phyloP scores from a whole-genome alignment of 805 yeast genomes.

The Kodamaea fukazawae region DNA sequence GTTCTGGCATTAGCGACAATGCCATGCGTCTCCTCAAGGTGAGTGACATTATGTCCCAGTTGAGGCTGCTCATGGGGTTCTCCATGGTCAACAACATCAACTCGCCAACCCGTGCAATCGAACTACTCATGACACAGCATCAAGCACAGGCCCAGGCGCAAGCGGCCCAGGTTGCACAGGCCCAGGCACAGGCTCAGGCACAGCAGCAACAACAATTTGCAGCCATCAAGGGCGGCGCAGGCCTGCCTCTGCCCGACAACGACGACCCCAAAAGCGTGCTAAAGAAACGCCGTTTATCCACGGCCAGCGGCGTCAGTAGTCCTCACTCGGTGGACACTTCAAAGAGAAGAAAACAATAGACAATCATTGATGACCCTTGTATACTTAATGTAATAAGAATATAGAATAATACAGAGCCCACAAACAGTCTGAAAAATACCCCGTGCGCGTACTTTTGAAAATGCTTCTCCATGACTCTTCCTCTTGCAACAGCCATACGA shows the following conservation, averaged over 20 bases:
- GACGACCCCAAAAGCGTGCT: constrained; percentile 11
- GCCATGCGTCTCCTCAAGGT: constrained; percentile 72
- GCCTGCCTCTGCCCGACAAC: constrained; percentile 7
- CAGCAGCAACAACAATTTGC: constrained; percentile 2
- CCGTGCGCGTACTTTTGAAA: background rate
- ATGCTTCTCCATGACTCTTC: constrained; percentile 1
- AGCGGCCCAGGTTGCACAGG: constrained; percentile 1
- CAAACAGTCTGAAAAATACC: too few relatives aligned
- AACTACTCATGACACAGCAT: constrained; percentile 28
- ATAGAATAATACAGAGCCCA: background rate
- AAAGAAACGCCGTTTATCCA: constrained; percentile 14
- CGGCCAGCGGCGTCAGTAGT: constrained; percentile 10
- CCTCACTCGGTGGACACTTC: constrained; percentile 11
- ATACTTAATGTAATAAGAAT: background rate
- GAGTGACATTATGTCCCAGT: constrained; percentile 72
- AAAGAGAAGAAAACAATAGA: constrained; percentile 12
- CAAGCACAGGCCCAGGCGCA: constrained; percentile 7
- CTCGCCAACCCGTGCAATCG: constrained; percentile 58
- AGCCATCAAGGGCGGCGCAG: constrained; percentile 3
- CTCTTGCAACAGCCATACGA: constrained; percentile 74
- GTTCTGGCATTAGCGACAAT: constrained; percentile 61
- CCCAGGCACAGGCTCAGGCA: constrained; percentile 4
- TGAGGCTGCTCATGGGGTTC: constrained; percentile 62
- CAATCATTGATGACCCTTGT: background rate
- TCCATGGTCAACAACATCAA: constrained; percentile 46